A percentile compares a stretch with the other conserved stretches of the same genome.
phyloP scores from a whole-genome alignment of 2,329 filamentous ascomycete genomes.

The Graphiopsis chlorocephala region DNA sequence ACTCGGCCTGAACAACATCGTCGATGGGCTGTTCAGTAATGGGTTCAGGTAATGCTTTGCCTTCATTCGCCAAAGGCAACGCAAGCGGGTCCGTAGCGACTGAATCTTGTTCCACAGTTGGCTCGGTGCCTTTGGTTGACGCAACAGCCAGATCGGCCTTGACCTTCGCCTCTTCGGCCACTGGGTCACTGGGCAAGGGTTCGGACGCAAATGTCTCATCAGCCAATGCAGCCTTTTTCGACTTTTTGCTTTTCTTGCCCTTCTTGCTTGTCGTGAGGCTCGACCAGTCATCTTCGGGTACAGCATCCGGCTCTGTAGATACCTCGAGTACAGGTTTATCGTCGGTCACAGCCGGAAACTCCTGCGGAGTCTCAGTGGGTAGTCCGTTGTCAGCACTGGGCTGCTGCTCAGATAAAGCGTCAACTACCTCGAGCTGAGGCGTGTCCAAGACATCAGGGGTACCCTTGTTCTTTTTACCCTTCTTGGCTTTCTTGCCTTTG shows the following conservation, averaged over 20 bases:
- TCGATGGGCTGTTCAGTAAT: background rate
- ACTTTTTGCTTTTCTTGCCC: conserved; percentile 32
- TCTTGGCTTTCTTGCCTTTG: conserved; percentile 25
- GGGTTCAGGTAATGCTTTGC: background rate
- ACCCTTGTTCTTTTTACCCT: conserved; percentile 21
- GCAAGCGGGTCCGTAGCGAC: background rate
- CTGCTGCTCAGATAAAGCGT: background rate
- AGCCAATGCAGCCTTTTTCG: conserved; percentile 9
- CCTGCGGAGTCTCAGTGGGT: background rate
- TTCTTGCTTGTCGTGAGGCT: conserved; percentile 20
- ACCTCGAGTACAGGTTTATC: background rate
- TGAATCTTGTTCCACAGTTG: background rate
- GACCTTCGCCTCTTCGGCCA: background rate
- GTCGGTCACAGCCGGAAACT: background rate
- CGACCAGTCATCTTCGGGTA: conserved; percentile 23
- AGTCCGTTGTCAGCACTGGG: background rate
- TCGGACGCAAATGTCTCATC: background rate
- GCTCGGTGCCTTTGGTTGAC: background rate
- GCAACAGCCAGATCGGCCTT: background rate
- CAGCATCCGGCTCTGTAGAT: background rate
- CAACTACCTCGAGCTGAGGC: background rate
- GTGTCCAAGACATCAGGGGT: background rate
- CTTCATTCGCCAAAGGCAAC: background rate
- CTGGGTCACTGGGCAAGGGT: background rate
- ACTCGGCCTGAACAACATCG: background rate